Base-by-base conservation (phyloP, 306 rosid species). In the Dryas alaskensis region DNA sequence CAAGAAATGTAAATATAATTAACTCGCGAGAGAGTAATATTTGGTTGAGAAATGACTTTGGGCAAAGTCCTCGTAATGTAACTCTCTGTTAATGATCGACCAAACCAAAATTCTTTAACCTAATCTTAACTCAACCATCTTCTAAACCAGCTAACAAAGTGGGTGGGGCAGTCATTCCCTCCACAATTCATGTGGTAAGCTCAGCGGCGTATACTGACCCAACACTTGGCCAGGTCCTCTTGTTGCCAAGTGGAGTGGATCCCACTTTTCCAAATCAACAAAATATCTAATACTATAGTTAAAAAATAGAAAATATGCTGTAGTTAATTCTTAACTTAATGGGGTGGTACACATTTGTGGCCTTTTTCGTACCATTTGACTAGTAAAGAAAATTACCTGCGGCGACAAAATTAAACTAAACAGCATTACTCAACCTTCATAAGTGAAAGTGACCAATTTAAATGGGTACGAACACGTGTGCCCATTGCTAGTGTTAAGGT, bases 381-480 rank as follows among this genome's bases (percentile, higher is more conserved):
- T 22, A n/a, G 13, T 10, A 46, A 31, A 31, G 37, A 31, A 31
- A 54, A 4, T 65, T 16, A 49, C 59, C 75, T 27, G 11, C 60
- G 51, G n/a, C 12, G 48, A 39, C 61, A 50, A 27, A 8, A 53
- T 31, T 31, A 31, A 31, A 52, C 13, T 62, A 16, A 39, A 39
- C 7, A 14, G 67, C 27, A 16, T 5, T 13, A 47, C 7, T 6
- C 47, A 4, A 62, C 67, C 53, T 44, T 17, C 54, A 39, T 45
- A 4, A 54, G 67, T 8, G 52, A 52, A 46, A 39, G 51, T 61
- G 12, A 61, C 25, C 60, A 50, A 40, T 48, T 25, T 43, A 14
- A 59, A 27, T 59, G 60, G 67, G 62, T 47, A 57, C 48, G 47
- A 61, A 79, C 82, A 73, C 84, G 85, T 84, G 90, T 31, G 37